Conservation (phyloP, 106 monocot genomes). For the Dioscorea zingiberensis region DNA sequence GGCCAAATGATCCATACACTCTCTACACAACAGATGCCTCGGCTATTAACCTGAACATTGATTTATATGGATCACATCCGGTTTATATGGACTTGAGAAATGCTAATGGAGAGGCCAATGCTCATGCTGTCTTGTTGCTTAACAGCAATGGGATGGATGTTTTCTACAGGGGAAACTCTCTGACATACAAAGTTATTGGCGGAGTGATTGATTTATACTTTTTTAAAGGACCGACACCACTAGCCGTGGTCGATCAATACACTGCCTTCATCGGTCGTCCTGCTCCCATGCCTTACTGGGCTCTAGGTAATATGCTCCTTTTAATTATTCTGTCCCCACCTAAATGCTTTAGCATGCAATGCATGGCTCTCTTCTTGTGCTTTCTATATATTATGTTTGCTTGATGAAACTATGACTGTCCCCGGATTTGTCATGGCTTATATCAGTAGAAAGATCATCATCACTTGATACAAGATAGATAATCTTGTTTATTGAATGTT, state of each 20-base stretch:
- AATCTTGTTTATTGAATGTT: no score
- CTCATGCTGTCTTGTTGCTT: constrained; percentile 78
- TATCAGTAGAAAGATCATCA: no score
- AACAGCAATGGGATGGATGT: constrained; percentile 99
- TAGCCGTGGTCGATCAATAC: constrained; percentile 82
- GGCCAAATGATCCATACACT: constrained; percentile 88
- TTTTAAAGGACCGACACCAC: constrained; percentile 67
- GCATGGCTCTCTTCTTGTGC: background rate
- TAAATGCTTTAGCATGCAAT: background rate
- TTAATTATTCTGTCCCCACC: background rate
- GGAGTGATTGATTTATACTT: constrained; percentile 96
- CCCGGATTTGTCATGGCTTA: no score
- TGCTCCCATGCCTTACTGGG: constrained; percentile 99
- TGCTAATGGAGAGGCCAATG: constrained; percentile 30
- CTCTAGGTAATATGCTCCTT: constrained; percentile 54
- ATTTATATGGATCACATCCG: constrained; percentile 94
- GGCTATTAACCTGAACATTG: constrained; percentile 80
- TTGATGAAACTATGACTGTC: no score
- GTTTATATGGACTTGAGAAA: constrained; percentile 91
- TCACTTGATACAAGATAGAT: no score
- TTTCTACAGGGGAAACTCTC: constrained; percentile 64
- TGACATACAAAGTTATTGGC: constrained; percentile 89
- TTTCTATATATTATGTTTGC: no score
- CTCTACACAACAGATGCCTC: constrained; percentile 77
- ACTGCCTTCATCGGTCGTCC: constrained; percentile 79